These are phyloP conservation scores for Coemansia sp. DNA, from an alignment of 192 early-diverging fungal genomes.

Conservation along the genomic window DNA sequence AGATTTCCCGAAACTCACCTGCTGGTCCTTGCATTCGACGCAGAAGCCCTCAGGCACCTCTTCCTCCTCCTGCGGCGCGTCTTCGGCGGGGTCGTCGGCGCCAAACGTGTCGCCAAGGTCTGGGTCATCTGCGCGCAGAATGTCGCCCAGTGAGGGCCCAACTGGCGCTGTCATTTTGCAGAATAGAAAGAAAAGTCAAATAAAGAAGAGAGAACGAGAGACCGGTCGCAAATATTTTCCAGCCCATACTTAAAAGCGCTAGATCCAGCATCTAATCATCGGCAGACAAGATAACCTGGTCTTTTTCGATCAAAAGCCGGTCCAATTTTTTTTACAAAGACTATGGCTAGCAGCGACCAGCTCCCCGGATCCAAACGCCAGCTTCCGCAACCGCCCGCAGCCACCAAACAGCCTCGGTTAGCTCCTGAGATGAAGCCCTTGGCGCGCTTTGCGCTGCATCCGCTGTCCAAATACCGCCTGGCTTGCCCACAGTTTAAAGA, in stretches of 20 bases:
- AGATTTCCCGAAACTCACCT: conserved; percentile 19
- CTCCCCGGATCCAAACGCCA: no score
- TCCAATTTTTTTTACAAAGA: conserved; percentile 1
- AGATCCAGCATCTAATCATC: no score
- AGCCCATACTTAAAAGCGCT: no score
- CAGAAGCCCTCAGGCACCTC: conserved; percentile 69
- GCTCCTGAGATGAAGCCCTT: conserved; percentile 3
- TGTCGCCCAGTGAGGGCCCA: conserved; percentile 37
- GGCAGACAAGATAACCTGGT: no score
- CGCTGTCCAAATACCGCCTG: conserved; percentile 38
- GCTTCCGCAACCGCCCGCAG: no score
- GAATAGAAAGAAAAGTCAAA: neutral
- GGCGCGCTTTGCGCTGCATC: conserved; percentile 17
- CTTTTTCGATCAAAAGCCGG: no score
- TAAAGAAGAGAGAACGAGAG: neutral
- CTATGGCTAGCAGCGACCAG: conserved; percentile 9
- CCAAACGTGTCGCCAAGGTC: conserved; percentile 15
- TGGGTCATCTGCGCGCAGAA: conserved; percentile 33
- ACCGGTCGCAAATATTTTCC: no score
- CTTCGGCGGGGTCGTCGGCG: neutral
- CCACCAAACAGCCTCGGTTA: neutral
- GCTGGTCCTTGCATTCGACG: conserved; percentile 83
- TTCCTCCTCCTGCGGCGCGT: conserved; percentile 7
- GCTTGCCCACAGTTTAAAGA: conserved; percentile 53
- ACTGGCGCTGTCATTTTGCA: conserved; percentile 27